Percentiles rank a stretch among this genome's conserved stretches.
Conservation (phyloP, 768 basidiomycete species). For the Fomitopsis serialis region DNA sequence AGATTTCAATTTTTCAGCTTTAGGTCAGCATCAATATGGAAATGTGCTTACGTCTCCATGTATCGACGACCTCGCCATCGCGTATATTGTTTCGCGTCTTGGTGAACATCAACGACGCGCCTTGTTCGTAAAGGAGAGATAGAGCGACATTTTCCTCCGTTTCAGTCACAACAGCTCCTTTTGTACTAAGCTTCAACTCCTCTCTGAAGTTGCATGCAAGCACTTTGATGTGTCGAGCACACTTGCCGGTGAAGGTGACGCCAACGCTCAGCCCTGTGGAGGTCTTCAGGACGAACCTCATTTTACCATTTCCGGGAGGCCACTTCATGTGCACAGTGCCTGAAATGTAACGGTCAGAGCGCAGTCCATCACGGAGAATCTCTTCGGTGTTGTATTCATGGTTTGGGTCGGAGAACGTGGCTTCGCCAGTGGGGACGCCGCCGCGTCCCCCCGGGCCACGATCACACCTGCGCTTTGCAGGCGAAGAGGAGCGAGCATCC, state of each 20-base stretch:
- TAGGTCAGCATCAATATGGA: no score
- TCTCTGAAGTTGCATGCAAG: slow-evolving; percentile 39
- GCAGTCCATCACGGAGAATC: slow-evolving; percentile 24
- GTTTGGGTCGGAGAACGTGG: slow-evolving; percentile 1
- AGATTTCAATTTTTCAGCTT: no score
- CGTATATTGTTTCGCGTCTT: slow-evolving; percentile 16
- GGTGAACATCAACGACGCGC: slow-evolving; percentile 36
- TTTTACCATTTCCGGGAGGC: slow-evolving; percentile 17
- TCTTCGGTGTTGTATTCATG: slow-evolving; percentile 16
- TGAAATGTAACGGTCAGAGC: slow-evolving; percentile 35
- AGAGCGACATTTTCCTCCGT: slow-evolving; percentile 32
- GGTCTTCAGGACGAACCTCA: slow-evolving; percentile 20
- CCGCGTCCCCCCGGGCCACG: not conserved
- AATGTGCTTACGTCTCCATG: slow-evolving; percentile 32
- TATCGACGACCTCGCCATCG: slow-evolving; percentile 30
- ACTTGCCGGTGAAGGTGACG: slow-evolving; percentile 30
- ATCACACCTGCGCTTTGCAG: not conserved
- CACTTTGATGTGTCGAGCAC: slow-evolving; percentile 24
- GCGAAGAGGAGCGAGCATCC: not conserved
- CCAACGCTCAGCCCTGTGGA: slow-evolving; percentile 27
- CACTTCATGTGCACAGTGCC: slow-evolving; percentile 43
- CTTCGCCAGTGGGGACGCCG: not conserved
- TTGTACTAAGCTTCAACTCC: slow-evolving; percentile 41
- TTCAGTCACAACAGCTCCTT: slow-evolving; percentile 33
- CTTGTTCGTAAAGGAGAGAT: slow-evolving; percentile 36